Conservation (phyloP, 257 asterid genomes). For the Solanum paucissectum region DNA sequence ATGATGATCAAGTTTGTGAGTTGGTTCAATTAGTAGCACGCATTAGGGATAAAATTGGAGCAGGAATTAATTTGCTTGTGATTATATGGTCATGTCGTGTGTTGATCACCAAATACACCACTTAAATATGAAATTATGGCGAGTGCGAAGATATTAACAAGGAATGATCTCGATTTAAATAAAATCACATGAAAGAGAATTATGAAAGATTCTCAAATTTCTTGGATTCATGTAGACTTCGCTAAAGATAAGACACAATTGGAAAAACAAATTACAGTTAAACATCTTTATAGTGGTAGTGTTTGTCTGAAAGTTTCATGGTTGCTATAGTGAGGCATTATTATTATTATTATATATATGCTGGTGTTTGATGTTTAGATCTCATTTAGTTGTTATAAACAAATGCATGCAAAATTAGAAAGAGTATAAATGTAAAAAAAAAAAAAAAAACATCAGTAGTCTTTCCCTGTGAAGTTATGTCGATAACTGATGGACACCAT, state of each 20-base stretch:
- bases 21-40: not conserved
- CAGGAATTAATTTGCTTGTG: not conserved
- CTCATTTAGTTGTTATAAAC: too few relatives aligned
- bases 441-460: too few relatives aligned
- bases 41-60: not conserved
- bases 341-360: too few relatives aligned
- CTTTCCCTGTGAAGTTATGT: too few relatives aligned
- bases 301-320: too few relatives aligned
- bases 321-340: too few relatives aligned
- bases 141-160: not conserved
- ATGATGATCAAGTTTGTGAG: not conserved
- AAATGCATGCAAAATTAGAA: too few relatives aligned
- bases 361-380: too few relatives aligned
- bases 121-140: not conserved
- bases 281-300: fast-evolving
- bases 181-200: not conserved
- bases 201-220: not conserved
- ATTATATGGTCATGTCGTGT: not conserved
- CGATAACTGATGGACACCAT: too few relatives aligned
- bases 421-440: too few relatives aligned
- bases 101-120: not conserved
- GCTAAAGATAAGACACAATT: not conserved
- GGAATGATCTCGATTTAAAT: not conserved
- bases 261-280: fast-evolving
- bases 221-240: not conserved